These are phyloP conservation scores for Mallotus nudiflorus DNA, from an alignment of 345 rosid species.

Conservation along the genomic window DNA sequence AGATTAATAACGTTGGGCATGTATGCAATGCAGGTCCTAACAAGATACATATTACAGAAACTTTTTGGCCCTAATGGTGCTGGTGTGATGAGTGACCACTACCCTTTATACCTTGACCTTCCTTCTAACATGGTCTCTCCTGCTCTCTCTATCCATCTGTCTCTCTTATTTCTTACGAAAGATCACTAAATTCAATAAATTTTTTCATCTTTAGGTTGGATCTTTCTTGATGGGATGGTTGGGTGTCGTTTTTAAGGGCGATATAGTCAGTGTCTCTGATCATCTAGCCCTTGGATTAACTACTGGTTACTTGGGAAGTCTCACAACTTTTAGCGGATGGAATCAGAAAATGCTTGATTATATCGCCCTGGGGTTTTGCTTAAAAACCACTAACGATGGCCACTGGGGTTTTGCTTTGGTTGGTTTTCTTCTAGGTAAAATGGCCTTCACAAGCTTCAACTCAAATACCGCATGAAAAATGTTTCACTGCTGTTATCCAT, in stretches of 20 bases:
- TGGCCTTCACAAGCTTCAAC: not conserved
- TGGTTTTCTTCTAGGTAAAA: constrained; percentile 72
- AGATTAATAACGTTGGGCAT: not conserved
- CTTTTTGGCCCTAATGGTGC: constrained; percentile 76
- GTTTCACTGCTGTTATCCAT: not conserved
- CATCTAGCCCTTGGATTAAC: constrained; percentile 74
- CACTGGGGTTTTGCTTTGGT: constrained; percentile 63
- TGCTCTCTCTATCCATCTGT: constrained; percentile 20
- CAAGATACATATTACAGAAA: constrained; percentile 69
- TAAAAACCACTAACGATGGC: constrained; percentile 62
- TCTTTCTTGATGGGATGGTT: constrained; percentile 98
- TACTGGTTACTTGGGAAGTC: constrained; percentile 90
- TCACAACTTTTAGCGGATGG: constrained; percentile 98
- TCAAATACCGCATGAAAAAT: not conserved
- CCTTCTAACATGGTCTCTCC: constrained; percentile 81
- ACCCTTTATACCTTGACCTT: constrained; percentile 72
- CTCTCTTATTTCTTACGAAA: not conserved
- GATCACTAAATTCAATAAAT: not conserved
- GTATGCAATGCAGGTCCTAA: constrained; percentile 53
- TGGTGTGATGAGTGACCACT: constrained; percentile 54
- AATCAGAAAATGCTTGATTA: constrained; percentile 95
- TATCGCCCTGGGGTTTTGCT: no score
- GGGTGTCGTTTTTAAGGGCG: constrained; percentile 78
- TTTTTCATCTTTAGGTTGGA: constrained; percentile 52
- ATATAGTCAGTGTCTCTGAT: constrained; percentile 61